Evolutionary conservation across 352 stramenopile genomes (phyloP).

Genomic region (Pythium chondricola): DNA sequence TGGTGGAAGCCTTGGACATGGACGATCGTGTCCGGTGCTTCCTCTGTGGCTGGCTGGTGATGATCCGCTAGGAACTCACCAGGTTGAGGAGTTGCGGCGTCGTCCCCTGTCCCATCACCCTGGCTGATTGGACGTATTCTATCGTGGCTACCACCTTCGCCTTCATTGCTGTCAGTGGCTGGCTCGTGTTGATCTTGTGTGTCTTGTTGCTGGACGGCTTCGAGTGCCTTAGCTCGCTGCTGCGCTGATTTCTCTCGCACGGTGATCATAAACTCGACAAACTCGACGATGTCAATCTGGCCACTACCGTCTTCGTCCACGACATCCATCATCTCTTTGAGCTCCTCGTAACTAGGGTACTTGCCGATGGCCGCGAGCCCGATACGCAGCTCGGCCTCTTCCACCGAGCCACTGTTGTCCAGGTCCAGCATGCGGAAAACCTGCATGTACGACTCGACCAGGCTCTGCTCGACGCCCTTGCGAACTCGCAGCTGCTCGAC

Average conservation of each 20-base stretch:
- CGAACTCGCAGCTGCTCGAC: conserved; percentile 52
- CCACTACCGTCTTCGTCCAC: conserved; percentile 82
- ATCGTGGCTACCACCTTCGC: not conserved
- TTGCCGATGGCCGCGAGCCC: conserved; percentile 78
- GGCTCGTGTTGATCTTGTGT: conserved; percentile 1
- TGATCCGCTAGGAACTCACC: conserved; percentile 1
- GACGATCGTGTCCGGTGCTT: not conserved
- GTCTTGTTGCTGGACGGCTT: not conserved
- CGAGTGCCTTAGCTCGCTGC: conserved; percentile 12
- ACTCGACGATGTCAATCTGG: conserved; percentile 85
- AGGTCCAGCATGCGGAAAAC: conserved; percentile 82
- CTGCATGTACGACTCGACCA: conserved; percentile 69
- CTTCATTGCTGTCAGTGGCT: not conserved
- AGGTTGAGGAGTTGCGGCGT: not conserved
- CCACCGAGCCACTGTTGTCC: conserved; percentile 74
- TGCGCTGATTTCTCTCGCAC: conserved; percentile 62
- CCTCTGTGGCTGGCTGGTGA: not conserved
- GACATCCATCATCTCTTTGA: conserved; percentile 82
- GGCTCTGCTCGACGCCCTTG: conserved; percentile 38
- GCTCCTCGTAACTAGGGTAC: conserved; percentile 68
- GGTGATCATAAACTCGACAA: conserved; percentile 84
- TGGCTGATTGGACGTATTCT: conserved; percentile 15
- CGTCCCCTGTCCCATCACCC: conserved; percentile 9
- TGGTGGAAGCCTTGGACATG: too few species aligned
- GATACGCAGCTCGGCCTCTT: conserved; percentile 79